Conservation (phyloP, 2,329 filamentous ascomycete genomes). For the Epichloe elymi region DNA sequence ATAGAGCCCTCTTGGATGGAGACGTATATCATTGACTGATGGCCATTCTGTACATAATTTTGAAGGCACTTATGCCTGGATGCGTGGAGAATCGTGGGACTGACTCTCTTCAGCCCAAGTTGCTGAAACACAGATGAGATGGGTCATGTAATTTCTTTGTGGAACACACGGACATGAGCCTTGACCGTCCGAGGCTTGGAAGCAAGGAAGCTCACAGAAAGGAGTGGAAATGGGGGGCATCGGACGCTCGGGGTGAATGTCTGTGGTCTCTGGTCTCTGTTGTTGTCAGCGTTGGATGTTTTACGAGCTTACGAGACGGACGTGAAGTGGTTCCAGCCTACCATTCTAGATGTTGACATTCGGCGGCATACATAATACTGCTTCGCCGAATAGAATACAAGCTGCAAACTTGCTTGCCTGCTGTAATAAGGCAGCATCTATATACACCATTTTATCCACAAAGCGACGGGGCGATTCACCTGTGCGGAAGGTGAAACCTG, state of each 20-base stretch:
- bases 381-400: too few species aligned
- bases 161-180: not conserved
- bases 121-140: not conserved
- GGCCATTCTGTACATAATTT: not conserved
- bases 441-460: too few species aligned
- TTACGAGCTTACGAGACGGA: too few species aligned
- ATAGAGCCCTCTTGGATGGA: not conserved
- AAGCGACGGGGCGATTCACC: not conserved
- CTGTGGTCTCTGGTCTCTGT: too few species aligned
- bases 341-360: too few species aligned
- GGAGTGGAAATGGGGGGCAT: not conserved
- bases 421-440: too few species aligned
- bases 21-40: not conserved
- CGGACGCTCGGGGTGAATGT: not conserved
- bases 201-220: not conserved
- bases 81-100: not conserved
- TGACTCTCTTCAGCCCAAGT: not conserved
- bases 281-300: too few species aligned
- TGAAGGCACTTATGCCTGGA: not conserved
- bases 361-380: too few species aligned
- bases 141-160: not conserved
- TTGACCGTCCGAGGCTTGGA: not conserved
- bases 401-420: too few species aligned
- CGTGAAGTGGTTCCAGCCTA: too few species aligned
- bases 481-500: not conserved